Evolutionary conservation across 2,329 filamentous ascomycete species (phyloP), one percentile per base, ranked within the genome.

Genomic region (Talaromyces pinophilus): DNA sequence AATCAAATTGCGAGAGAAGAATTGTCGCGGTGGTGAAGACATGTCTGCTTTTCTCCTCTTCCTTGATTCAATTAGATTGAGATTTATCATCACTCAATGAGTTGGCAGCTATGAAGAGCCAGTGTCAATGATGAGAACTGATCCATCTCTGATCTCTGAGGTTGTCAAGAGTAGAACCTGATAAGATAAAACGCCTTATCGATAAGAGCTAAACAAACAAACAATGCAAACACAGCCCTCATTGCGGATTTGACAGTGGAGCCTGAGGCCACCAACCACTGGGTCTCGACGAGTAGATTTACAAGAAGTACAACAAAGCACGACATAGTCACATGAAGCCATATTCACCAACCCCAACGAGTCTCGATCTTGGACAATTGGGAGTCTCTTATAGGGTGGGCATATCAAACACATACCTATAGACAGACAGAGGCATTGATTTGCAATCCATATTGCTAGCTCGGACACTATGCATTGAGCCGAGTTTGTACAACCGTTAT

Each of bases 161-260:
- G n/a, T 55, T 38, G 52, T 19, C 19, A 10, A 25, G 10, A 2
- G 30, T 19, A n/a, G 15, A 8, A 3, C 8, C n/a, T 10, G 30
- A 35, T 55, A 35, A 35, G 30, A 55, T 55, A 35, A 35, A 35
- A 22, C n/a, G 28, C 52, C n/a, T 62, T 40, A 50, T 62, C 40
- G 59, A 52, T 62, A 35, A 35, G 17, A 10, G 8, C n/a, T 15
- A 55, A 48, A 13, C 19, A 15, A 35, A 64, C 62, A 64, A 64
- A 64, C 42, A 55, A 48, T 64, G 52, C 62, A 64, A 64, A 64
- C 52, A 28, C n/a, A 4, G 46, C 15, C 28, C 19, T 35, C 19
- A 28, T 33, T 19, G 33, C 17, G 25, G 25, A 52, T 38, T n/a
- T 44, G 38, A 44, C 3, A 30, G 57, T 63, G 35, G 48, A 52